Conservation (phyloP, 768 basidiomycete species). For the Pleurotus tuoliensis region DNA sequence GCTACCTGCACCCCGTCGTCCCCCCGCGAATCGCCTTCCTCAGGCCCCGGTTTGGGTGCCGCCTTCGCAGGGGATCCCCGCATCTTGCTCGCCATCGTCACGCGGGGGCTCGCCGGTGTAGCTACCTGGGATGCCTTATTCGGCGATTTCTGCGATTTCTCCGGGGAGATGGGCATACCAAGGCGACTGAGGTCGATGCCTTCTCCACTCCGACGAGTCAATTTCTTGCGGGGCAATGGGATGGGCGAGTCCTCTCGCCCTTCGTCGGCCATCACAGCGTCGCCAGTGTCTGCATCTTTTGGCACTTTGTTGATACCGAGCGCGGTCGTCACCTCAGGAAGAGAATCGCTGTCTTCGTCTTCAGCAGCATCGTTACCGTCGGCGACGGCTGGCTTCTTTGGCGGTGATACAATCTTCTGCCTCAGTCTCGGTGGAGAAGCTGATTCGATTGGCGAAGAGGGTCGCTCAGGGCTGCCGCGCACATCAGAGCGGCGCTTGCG, state of each 20-base stretch:
- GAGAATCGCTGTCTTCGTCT: neutral
- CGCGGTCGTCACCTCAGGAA: neutral
- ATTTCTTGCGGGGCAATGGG: neutral
- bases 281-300: neutral
- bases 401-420: no score
- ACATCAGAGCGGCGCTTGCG: neutral
- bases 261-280: neutral
- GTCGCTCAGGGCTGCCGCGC: neutral
- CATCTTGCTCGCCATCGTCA: neutral
- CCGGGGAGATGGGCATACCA: neutral
- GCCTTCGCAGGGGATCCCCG: neutral
- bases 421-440: no score
- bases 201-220: constrained; percentile 1
- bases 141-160: neutral
- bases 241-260: neutral
- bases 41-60: neutral
- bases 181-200: neutral
- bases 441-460: no score
- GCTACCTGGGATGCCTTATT: neutral
- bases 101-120: neutral
- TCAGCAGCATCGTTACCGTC: neutral
- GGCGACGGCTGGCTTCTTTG: no score
- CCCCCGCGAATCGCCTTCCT: no score
- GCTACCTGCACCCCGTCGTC: no score
- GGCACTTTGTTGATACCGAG: neutral